Percentiles rank a stretch among this genome's conserved stretches.
phyloP scores from a whole-genome alignment of 129 eudicot genomes.

The Erigeron canadensis region DNA sequence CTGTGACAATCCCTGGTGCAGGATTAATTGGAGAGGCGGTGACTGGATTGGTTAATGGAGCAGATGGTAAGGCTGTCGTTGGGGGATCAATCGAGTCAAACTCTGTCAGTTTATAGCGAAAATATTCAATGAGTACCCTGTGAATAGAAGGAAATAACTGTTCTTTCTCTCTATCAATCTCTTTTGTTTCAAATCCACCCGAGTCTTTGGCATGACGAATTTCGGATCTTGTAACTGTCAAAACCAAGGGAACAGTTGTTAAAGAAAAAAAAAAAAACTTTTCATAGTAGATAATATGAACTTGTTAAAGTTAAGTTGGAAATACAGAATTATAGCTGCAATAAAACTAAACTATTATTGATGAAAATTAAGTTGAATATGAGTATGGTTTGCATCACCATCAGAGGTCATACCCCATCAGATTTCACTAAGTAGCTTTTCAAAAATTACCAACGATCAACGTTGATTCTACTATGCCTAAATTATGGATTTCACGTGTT shows the following conservation, averaged over 20 bases:
- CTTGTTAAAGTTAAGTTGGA: not conserved
- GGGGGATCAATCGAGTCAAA: slow-evolving; percentile 57
- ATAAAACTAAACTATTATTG: not conserved
- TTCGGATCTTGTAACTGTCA: slow-evolving; percentile 27
- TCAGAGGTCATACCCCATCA: not conserved
- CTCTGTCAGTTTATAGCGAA: slow-evolving; percentile 32
- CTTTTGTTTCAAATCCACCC: slow-evolving; percentile 17
- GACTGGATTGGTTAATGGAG: slow-evolving; percentile 52
- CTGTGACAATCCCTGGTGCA: slow-evolving; percentile 54
- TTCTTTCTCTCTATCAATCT: slow-evolving; percentile 27
- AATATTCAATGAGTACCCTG: slow-evolving; percentile 38
- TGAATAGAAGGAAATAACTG: slow-evolving; percentile 32
- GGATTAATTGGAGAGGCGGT: slow-evolving; percentile 33
- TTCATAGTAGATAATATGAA: not conserved
- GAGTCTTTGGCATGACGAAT: slow-evolving; percentile 22
- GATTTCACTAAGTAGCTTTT: not conserved
- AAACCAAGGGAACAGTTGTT: slow-evolving; percentile 20
- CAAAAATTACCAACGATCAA: not conserved
- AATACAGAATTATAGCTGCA: not conserved
- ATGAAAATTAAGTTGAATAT: not conserved
- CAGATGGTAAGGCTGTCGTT: slow-evolving; percentile 46
- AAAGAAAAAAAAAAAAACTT: not conserved
- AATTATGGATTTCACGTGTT: no score
- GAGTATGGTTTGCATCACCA: not conserved
- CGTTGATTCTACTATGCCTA: no score